Base-by-base conservation (phyloP, 495 filamentous ascomycete species). In the Hypoxylon perforatum region DNA sequence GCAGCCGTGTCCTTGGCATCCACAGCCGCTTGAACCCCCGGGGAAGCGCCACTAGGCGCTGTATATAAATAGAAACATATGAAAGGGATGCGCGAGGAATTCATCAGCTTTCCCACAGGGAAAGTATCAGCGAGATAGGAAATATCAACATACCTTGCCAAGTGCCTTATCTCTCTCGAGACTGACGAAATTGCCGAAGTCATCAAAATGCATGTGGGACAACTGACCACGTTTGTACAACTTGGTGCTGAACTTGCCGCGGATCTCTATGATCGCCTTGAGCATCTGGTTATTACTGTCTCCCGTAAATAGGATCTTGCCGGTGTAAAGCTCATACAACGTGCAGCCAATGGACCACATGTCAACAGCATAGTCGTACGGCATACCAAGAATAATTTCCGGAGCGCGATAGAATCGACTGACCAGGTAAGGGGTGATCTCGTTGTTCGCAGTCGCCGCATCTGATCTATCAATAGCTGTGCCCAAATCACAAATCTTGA, bases 281-380 rank as follows among this genome's bases (percentile, higher is more conserved):
- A 99, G 85, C 95, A 98, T 98, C 75, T 96, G 92, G 73, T 99
- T 98, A 82, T 99, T 99, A 80, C 91, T 93, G 56, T 91, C 88
- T 45, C 96, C 95, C 1, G 90, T 92, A 79, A 99, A 99, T 41
- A 99, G 83, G 61, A 99, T 97, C 77, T 97, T 97, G 60, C 96
- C 94, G 0, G 96, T 97, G 82, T 94, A 97, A 25, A 99, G 83
- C 77, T 99, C 95, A 77, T 94, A 99, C 22, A 99, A 81, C 19
- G 95, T 99, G 78, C 96, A 98, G 14, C 95, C 95, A 67, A 97
- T 91, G 11, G 94, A 94, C 95, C 95, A 99, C 77, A 97, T 89
- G 75, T 99, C 95, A 72, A 98, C 92, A 28, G 91, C 92, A 73
- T 92, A 96, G 76, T 96, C 93, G 75, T 94, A 96, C 19, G 89